Base-by-base conservation (phyloP, 352 stramenopile genomes). In the Phytophthora sojae region DNA sequence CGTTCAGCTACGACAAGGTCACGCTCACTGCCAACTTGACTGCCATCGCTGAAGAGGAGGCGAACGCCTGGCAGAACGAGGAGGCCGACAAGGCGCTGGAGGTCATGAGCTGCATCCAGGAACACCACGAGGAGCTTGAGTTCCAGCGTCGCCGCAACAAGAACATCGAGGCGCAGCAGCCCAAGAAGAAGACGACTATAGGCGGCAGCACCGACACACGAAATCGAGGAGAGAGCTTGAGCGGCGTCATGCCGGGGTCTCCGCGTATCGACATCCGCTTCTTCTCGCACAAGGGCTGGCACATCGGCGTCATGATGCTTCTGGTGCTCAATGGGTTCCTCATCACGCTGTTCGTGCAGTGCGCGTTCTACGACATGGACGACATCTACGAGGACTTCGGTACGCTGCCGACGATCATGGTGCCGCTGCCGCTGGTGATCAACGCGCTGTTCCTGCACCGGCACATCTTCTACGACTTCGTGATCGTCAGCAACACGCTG, bases 301-400 rank as follows among this genome's bases (percentile, higher is more conserved):
- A 93, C 29, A 80, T 91, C 63, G 19, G 73, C 5, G 74, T 93
- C 52, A 88, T 90, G 66, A 32, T 80, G 1, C 47, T 90, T 15
- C 62, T 93, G 4, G 83, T 91, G 55, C 67, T 90, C n/a, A 93
- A 93, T 39, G 85, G 76, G 0, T 81, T 93, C 56, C 88, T 88
- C 73, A 54, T 80, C 39, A 86, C 83, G 12, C 75, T 91, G 7
- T 76, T 91, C 29, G 66, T 78, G 17, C 80, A 91, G 61, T 91
- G 83, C 19, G 69, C 88, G 0, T 51, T 90, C 26, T 89, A 90
- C 65, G 69, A 76, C 17, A 32, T 76, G 57, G 64, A 76, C 39
- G 69, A 76, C 2, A 70, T 76, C 25, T 73, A 76, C 47, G 69
- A 73, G 49, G 68, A 87, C 45, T 72, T 89, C 2, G 57, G 73